A percentile compares a stretch with the other conserved stretches of the same genome.
Conservation (phyloP, 352 stramenopile species). For the Achlya hypogyna region DNA sequence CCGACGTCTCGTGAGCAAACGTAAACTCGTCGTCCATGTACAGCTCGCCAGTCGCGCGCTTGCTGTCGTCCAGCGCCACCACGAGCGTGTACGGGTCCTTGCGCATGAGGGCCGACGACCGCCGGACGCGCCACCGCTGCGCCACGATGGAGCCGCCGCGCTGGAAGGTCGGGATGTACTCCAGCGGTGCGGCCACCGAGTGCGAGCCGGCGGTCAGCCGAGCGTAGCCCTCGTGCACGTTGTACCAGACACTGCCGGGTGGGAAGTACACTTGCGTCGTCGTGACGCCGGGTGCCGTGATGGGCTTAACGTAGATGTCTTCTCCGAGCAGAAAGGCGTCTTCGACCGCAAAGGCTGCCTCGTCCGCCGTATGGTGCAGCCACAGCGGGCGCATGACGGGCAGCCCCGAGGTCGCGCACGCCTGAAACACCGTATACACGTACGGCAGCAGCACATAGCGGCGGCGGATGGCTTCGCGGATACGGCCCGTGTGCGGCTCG, state of each 20-base stretch:
- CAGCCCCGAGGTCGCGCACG: constrained; percentile 47
- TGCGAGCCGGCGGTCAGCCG: constrained; percentile 48
- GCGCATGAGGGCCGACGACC: constrained; percentile 92
- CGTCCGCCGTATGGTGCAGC: constrained; percentile 91
- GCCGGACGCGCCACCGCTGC: constrained; percentile 92
- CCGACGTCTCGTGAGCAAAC: constrained; percentile 46
- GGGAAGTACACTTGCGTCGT: constrained; percentile 88
- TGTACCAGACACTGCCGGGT: constrained; percentile 83
- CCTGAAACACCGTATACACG: constrained; percentile 87
- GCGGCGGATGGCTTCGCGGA: constrained; percentile 88
- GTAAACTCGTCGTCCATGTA: constrained; percentile 97
- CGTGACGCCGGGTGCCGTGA: constrained; percentile 78
- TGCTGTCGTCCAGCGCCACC: constrained; percentile 81
- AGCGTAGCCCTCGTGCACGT: constrained; percentile 66
- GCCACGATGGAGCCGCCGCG: constrained; percentile 92
- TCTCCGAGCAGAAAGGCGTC: constrained; percentile 93
- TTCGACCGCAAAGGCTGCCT: constrained; percentile 79
- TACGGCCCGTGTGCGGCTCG: constrained; percentile 83
- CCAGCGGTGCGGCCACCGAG: constrained; percentile 76
- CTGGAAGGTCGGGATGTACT: constrained; percentile 96
- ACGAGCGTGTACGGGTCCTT: constrained; percentile 96
- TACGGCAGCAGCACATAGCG: constrained; percentile 96
- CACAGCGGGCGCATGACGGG: constrained; percentile 93
- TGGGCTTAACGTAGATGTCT: constrained; percentile 94
- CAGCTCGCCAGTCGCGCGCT: constrained; percentile 79